Conservation (phyloP, 2,329 filamentous ascomycete species). For the Botrytis medusae region DNA sequence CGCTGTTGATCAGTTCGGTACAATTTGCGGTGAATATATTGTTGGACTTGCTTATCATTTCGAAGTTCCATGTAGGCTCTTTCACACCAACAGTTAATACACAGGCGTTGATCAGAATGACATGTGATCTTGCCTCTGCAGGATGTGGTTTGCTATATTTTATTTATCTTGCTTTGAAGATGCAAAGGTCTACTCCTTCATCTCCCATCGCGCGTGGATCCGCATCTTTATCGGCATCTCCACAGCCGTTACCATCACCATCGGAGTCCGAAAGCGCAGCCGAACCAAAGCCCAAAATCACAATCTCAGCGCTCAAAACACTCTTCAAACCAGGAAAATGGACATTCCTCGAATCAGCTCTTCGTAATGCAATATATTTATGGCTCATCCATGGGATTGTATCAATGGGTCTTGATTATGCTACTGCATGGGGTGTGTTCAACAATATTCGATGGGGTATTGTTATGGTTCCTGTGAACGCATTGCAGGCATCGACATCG, state of each 20-base stretch:
- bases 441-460: conserved; percentile 73
- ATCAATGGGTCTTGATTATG: conserved; percentile 61
- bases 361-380: conserved; percentile 68
- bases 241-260: background rate
- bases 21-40: conserved; percentile 68
- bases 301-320: conserved; percentile 47
- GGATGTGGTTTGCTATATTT: conserved; percentile 61
- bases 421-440: conserved; percentile 73
- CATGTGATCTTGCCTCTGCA: conserved; percentile 58
- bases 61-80: conserved; percentile 58
- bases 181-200: conserved; percentile 21
- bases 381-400: conserved; percentile 69
- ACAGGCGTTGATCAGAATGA: conserved; percentile 63
- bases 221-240: background rate
- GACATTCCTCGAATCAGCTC: conserved; percentile 63
- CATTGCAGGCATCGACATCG: conserved; percentile 63
- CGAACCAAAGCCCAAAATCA: conserved; percentile 41
- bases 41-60: conserved; percentile 66
- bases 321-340: conserved; percentile 57
- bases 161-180: conserved; percentile 39
- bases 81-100: conserved; percentile 59
- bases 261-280: background rate
- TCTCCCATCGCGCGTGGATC: background rate
- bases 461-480: conserved; percentile 70
- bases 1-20: conserved; percentile 61